Base-by-base conservation (phyloP, 495 filamentous ascomycete genomes). In the Hypoxylon subgilvum region DNA sequence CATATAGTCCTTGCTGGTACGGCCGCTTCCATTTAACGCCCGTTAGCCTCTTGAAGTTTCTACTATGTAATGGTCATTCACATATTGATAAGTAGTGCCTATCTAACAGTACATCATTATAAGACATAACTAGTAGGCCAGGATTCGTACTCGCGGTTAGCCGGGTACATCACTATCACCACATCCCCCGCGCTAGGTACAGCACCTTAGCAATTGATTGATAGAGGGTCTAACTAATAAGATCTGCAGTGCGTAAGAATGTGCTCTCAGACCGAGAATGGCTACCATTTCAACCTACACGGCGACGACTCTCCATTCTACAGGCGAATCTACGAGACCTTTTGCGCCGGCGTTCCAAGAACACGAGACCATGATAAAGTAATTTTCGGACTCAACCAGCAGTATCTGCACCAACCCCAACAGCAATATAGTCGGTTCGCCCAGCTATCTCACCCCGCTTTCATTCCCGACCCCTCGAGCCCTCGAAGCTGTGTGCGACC, bases 251-350 rank as follows among this genome's bases (percentile, higher is more conserved):
- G 48, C 45, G 57, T 57, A 57, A 63, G 59, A 55, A 64, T 64
- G 61, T 64, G 54, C 46, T 63, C 59, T 52, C 41, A 59, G 25
- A 59, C 46, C 16, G 36, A 47, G 25, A 38, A 48, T 50, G 52
- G 38, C 32, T 54, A 57, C 44, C 58, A 52, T 49, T 58, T 50
- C 54, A 48, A 39, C 44, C 31, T 45, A 27, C 18, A 22, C 38
- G 53, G 42, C 53, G 53, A 64, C 44, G 54, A 64, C 28, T 64
- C 61, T 58, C 54, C 61, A 31, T 58, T 64, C 31, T 64, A 54
- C 54, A 64, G 61, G 34, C 48, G 50, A 12, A 64, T 64, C 21
- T 64, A 40, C 44, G 61, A 64, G 10, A 53, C 61, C 4, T 64
- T 64, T 21, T 64, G 36, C 53, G 43, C 47, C 38, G 54, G 30